Base-by-base conservation (phyloP, 306 rosid species). In the Sindora glabra region DNA sequence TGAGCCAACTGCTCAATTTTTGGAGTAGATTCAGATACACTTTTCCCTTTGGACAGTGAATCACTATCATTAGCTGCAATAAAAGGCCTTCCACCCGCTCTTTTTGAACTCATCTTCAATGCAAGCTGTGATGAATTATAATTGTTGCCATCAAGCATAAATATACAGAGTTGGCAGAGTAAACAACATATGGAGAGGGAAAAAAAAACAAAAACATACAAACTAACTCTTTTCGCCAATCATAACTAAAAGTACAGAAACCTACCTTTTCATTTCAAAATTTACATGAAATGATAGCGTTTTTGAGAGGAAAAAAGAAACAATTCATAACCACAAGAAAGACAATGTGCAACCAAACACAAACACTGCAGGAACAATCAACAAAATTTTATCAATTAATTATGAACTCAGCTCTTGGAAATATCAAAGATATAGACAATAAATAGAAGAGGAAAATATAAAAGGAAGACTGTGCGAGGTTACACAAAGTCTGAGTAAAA, bases 41-140 rank as follows among this genome's bases (percentile, higher is more conserved):
- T 33, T 54, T 72, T 85, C 21, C 75, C 90, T 54, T 72, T 85
- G 58, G 81, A 71, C 17, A 56, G 68, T 23, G 17, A 32, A 34
- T 40, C 70, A 22, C 10, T 48, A 19, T 32, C 39, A 29, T 6
- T 32, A 9, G 51, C 57, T 4, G 53, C 17, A 38, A 29, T 27
- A 15, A 26, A 54, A 45, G 71, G 24, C 18, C 59, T 77, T 48
- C 81, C 83, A 56, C 60, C 77, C 8, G 74, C 87, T 71, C 71
- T 73, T 62, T 40, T 76, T 3, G 81, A 75, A 79, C 87, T 81
- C 83, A 79, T 79, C 59, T 57, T 54, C 46, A 14, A 40, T 18
- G 49, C 19, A 11, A 56, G 14, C 64, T 68, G 52, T 42, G 23
- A 21, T 22, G 38, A 9, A 37, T 36, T 42, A 59, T 21, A 13